phyloP scores from a whole-genome alignment of 768 basidiomycete species.

The Dentipellis sp. region DNA sequence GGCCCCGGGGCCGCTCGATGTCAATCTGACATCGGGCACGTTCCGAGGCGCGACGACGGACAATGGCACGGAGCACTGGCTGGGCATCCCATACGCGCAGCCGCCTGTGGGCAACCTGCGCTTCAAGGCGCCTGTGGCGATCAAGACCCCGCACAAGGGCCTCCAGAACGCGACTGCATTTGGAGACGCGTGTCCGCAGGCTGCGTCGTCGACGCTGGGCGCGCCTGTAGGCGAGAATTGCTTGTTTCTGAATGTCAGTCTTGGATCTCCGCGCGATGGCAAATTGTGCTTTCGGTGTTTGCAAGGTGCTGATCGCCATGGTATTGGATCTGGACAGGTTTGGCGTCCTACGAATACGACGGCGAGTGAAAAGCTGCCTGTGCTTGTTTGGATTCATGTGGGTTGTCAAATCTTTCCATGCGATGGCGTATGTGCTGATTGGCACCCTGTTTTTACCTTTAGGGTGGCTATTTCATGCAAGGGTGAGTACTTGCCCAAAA shows the following conservation, averaged over 20 bases:
- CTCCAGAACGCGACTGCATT: conserved; percentile 38
- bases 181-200: conserved; percentile 49
- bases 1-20: conserved; percentile 16
- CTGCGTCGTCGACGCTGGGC: conserved; percentile 24
- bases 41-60: conserved; percentile 35
- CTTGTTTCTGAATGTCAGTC: conserved; percentile 39
- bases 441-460: background rate
- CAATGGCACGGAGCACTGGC: conserved; percentile 44
- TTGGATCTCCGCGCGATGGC: too few species aligned
- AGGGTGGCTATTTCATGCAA: background rate
- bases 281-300: background rate
- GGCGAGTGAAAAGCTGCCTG: conserved; percentile 19
- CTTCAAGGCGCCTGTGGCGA: conserved; percentile 44
- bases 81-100: conserved; percentile 52
- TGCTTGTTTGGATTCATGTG: conserved; percentile 28
- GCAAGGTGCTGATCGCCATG: background rate
- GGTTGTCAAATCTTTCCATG: conserved; percentile 3
- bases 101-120: conserved; percentile 47
- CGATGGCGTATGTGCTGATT: background rate
- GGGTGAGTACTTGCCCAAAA: background rate
- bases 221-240: conserved; percentile 45
- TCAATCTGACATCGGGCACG: conserved; percentile 32
- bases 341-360: conserved; percentile 21
- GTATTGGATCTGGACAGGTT: conserved; percentile 13
- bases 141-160: conserved; percentile 22